A percentile compares a stretch with the other conserved stretches of the same genome.
phyloP scores from a whole-genome alignment of 78 protist genomes.

The Acrasis kona region DNA sequence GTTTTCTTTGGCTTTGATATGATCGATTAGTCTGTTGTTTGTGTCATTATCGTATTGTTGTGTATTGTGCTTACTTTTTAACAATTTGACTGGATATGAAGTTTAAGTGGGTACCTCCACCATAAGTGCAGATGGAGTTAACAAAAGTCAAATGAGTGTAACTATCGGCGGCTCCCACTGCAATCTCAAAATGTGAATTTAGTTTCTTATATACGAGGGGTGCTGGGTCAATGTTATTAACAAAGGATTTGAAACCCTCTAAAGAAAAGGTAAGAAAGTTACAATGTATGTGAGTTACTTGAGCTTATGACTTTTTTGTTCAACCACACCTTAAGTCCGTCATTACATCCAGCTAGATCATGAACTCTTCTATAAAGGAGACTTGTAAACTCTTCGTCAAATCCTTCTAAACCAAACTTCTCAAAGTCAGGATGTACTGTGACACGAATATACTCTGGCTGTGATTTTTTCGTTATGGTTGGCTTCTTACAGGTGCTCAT shows the following conservation, averaged over 20 bases:
- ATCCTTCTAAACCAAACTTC: background rate
- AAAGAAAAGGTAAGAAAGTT: too few species aligned
- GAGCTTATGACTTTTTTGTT: background rate
- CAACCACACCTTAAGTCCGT: background rate
- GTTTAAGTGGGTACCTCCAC: conserved; percentile 92
- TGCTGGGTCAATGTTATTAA: background rate
- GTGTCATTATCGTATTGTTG: too few species aligned
- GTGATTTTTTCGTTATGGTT: background rate
- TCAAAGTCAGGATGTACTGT: conserved; percentile 7
- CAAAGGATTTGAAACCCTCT: background rate
- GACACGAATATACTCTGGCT: background rate
- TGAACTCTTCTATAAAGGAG: conserved; percentile 8
- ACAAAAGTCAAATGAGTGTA: conserved; percentile 76
- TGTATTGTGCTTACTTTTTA: too few species aligned
- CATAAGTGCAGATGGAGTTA: conserved; percentile 87
- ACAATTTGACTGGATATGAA: conserved; percentile 49
- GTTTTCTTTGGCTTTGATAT: too few species aligned
- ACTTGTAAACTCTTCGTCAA: background rate
- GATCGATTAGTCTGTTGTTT: too few species aligned
- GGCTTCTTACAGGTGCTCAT: background rate
- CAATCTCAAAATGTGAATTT: conserved; percentile 20
- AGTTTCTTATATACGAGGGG: background rate
- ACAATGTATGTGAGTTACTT: background rate
- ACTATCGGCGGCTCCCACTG: background rate
- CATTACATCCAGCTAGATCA: conserved; percentile 19